Base-by-base conservation (phyloP, 768 basidiomycete species). In the Suillus fuscotomentosus region DNA sequence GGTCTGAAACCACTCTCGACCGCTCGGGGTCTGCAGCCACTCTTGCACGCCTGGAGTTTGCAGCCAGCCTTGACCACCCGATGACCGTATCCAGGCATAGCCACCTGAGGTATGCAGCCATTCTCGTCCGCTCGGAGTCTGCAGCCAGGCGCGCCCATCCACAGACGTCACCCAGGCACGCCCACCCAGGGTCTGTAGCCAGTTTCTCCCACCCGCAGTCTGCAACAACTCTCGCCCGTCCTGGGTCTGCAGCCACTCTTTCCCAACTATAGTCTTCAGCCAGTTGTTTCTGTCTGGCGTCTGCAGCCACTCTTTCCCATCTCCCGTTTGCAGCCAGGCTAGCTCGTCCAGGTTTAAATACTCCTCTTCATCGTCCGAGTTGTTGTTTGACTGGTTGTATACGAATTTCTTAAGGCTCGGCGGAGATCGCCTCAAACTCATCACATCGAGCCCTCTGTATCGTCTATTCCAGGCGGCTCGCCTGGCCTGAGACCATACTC, bases 221-320 rank as follows among this genome's bases (percentile, higher is more conserved):
- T 34, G 34, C 54, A 55, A 31, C 54, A 13, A 38, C 2, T 55
- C 20, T 55, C 20, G 34, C 3, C 34, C 53, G 9, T n/a, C 11
- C 13, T 13, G 20, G 7, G 36, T n/a, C 36, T 14, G 36, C n/a
- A 54, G 6, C 53, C 53, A 54, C 5, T 20, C 20, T 36, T 5
- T 0, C 2, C 50, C 50, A 2, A 1, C 3, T 24, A 0, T 2
- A 1, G 3, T 17, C 27, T 4, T 1, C 15, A 53, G 2, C 31
- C 31, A 53, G 1, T 20, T 4, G 4, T 0, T 4, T 4, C 51
- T 9, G 1, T 2, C 20, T 10, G 1, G 2, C 0, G 34, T 54
- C 31, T 36, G 20, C 34, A 54, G 2, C 34, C 53, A 54, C 9
- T 36, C 17, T 36, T 2, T 4, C 10, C 53, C 53, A 3, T 11